Evolutionary conservation across 208 protist genomes (phyloP), one percentile per base, ranked within the genome.

Genomic region (Crithidia brevicula): DNA sequence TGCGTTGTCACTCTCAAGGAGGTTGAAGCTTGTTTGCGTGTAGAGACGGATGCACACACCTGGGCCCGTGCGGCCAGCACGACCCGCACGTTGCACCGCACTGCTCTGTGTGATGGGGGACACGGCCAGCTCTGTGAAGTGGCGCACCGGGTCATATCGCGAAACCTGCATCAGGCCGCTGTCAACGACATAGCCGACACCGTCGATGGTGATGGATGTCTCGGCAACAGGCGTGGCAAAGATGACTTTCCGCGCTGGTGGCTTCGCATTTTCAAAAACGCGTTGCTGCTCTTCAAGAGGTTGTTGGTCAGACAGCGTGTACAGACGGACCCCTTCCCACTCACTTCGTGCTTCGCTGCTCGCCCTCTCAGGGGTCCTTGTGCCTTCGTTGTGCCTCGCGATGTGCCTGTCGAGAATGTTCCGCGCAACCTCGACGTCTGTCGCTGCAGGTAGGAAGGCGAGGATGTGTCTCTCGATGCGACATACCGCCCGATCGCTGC

Each of bases 191-290:
- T 94, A 99, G 28, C 98, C 96, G 57, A 99, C 97, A 50, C 98
- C 98, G 54, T 99, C 96, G 65, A 99, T 99, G 9, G 98, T 99
- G 23, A 99, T 67, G 3, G 97, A 99, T 4, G 98, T 99, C 79
- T 99, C 98, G 4, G 98, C 98, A 49, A 99, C 98, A 67, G 99
- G 99, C 2, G 98, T 99, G 0, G 97, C 78, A 33, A 99, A 81
- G 1, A 99, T 92, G 23, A 98, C 79, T 68, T 98, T 97, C 27
- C 89, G 56, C 27, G 43, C 58, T 36, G 67, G 31, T 13, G 20
- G 10, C 25, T 60, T 52, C 23, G 33, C 15, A 16, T 46, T n/a
- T 1, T 30, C 4, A 63, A 88, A 86, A 1, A 79, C 78, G 40
- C 58, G 36, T 10, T 65, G 61, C 67, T 91, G 85, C 23, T 81